Evolutionary conservation across 306 rosid species (phyloP).

Genomic region (Cucurbita pepo): DNA sequence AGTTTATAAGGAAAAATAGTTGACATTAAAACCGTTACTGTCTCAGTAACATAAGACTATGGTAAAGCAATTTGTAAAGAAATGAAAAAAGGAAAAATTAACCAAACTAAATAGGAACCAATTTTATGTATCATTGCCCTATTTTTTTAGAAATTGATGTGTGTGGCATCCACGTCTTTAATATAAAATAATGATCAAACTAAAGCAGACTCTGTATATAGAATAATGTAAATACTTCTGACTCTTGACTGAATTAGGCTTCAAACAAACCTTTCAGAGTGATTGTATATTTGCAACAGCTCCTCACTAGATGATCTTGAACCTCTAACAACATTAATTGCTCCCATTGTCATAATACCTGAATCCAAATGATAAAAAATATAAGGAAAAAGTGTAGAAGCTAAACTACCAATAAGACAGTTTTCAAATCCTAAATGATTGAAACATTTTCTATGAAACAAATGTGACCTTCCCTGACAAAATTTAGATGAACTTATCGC

Average conservation of each 20-base stretch:
- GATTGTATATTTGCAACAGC: constrained; percentile 62
- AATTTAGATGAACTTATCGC: neutral
- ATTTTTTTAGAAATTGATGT: neutral
- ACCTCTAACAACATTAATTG: constrained; percentile 88
- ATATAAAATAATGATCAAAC: neutral
- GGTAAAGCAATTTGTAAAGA: neutral
- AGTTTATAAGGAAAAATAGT: neutral
- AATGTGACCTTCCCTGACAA: neutral
- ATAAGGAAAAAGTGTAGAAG: neutral
- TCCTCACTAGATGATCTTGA: constrained; percentile 84
- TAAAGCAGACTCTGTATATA: neutral
- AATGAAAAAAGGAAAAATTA: neutral
- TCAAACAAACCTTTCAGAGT: constrained; percentile 67
- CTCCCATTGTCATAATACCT: constrained; percentile 94
- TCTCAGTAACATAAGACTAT: neutral
- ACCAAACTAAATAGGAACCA: neutral
- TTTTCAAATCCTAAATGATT: neutral
- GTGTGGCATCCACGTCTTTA: neutral
- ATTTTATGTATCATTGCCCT: neutral
- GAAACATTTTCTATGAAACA: neutral
- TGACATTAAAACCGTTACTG: neutral
- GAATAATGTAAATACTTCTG: neutral
- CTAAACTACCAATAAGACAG: neutral
- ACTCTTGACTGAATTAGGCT: neutral
- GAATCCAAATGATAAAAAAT: constrained; percentile 15